Base-by-base conservation (phyloP, 2,329 filamentous ascomycete species). In the Zalaria sp. region DNA sequence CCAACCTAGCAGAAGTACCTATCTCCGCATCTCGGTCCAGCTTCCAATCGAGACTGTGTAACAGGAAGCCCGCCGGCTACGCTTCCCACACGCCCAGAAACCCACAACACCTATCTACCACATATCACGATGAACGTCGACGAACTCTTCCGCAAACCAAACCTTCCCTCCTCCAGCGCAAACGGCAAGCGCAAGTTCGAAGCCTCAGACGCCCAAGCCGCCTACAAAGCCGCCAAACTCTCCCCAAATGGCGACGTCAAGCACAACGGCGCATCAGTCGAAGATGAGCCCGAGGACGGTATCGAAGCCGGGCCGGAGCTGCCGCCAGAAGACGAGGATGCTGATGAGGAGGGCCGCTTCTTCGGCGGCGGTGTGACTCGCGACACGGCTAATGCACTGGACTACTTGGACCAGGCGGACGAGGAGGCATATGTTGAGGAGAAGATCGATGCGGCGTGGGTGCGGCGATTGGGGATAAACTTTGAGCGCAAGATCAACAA, bases 401-500 rank as follows among this genome's bases (percentile, higher is more conserved):
- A 96, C 61, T 96, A 82, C 56, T 77, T 98, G 47, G 86, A 95
- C 47, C 68, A 74, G 43, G 71, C 76, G 49, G 77, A 81, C 40
- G 66, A 67, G 38, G 69, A 66, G 26, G 68, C 69, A 18, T 65
- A 64, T 51, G 62, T 66, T 48, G 72, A 77, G 1, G 86, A 93
- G 52, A 88, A 81, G 60, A 83, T 93, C 48, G 88, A 98, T 59
- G 65, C 67, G 2, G 66, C 80, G 1, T 98, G 91, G 89, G 65
- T 98, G 47, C 78, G 86, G 47, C 82, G 81, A 53, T 77, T 83
- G 37, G 82, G 82, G 0, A 69, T 93, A 34, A 82, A 77, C 51
- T 91, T 98, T 56, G 89, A 96, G 63, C 88, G 82, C 64, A 84
- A 79, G 59, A 93, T 96, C 57, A 81, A 77, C 39, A 89, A 84